Evolutionary conservation across 2,329 filamentous ascomycete species (phyloP), one percentile per base, ranked within the genome.

Genomic region (Sclerotiophoma versabilis): DNA sequence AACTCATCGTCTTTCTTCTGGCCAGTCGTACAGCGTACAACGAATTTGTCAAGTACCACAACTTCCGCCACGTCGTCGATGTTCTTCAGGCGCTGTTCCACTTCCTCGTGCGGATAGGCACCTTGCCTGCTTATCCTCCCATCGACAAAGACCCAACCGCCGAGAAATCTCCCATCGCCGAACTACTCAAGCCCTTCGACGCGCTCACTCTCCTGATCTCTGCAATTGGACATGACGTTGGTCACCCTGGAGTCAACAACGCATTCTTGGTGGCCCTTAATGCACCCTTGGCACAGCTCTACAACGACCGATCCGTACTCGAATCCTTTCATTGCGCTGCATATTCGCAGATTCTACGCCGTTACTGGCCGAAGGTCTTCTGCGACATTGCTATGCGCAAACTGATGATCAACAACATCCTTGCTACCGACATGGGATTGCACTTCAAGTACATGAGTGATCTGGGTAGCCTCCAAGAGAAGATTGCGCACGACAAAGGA

Each of bases 281-380:
- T 71, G 91, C 95, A 15, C 93, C 95, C 1, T 80, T 99, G 23
- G 95, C 95, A 11, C 93, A 97, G 74, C 81, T 98, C 12, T 99
- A 98, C 79, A 98, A 98, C 70, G 95, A 99, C 74, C 90, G 91
- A 50, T 98, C 95, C 1, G 95, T 99, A 14, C 83, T 99, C 30
- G 95, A 99, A 76, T 96, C 93, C 0, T 99, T 98, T 68, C 95
- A 99, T 73, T 97, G 95, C 70, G 95, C 95, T 1, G 95, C 95
- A 2, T 99, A 93, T 69, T 97, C 93, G 0, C 95, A 98, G 71
- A 96, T 99, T 32, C 84, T 99, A 34, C 89, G 93, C 43, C 86
- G 92, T 42, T 88, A 98, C 73, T 99, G 95, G 95, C 92, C 93
- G 0, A 81, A 84, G 3, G 89, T 89, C 2, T 96, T 96, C 64